Evolutionary conservation across 768 basidiomycete genomes (phyloP).

Genomic region (Pisolithus sp.): DNA sequence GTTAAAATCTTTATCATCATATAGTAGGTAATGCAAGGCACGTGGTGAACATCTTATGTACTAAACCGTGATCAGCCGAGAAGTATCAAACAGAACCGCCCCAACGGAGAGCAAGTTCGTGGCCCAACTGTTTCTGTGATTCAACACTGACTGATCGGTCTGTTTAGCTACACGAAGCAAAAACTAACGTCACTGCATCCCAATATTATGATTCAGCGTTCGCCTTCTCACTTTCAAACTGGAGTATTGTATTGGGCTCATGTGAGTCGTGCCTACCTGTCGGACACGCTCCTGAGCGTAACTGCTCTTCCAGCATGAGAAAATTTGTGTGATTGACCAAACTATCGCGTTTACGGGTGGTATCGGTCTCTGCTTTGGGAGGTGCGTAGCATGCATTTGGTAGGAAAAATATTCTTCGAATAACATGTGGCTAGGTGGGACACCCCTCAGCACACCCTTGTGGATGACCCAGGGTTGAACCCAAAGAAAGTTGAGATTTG

Average conservation of each 20-base stretch:
- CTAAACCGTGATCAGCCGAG: conserved; percentile 51
- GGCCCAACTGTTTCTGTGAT: background rate
- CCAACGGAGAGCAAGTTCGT: conserved; percentile 87
- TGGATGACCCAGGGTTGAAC: conserved; percentile 69
- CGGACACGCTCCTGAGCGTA: background rate
- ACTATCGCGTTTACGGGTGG: conserved; percentile 98
- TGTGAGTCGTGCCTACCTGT: conserved; percentile 37
- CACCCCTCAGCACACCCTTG: conserved; percentile 85
- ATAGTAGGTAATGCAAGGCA: conserved; percentile 57
- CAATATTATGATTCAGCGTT: conserved; percentile 94
- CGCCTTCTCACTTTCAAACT: conserved; percentile 95
- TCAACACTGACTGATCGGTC: conserved; percentile 6
- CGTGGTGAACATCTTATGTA: background rate
- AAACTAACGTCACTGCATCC: conserved; percentile 71
- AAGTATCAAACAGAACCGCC: conserved; percentile 92
- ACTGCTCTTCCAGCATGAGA: conserved; percentile 75
- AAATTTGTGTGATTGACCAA: conserved; percentile 95
- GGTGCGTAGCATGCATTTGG: conserved; percentile 32
- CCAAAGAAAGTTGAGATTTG: conserved; percentile 68
- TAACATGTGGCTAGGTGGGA: conserved; percentile 65
- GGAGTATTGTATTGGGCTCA: conserved; percentile 99
- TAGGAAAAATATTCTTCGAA: background rate
- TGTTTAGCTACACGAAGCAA: conserved; percentile 79
- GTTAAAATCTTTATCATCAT: conserved; percentile 95
- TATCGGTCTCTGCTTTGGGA: conserved; percentile 87